A percentile compares a stretch with the other conserved stretches of the same genome.
phyloP scores from a whole-genome alignment of 2,329 filamentous ascomycete genomes.

The Exophiala lecanii-corni region DNA sequence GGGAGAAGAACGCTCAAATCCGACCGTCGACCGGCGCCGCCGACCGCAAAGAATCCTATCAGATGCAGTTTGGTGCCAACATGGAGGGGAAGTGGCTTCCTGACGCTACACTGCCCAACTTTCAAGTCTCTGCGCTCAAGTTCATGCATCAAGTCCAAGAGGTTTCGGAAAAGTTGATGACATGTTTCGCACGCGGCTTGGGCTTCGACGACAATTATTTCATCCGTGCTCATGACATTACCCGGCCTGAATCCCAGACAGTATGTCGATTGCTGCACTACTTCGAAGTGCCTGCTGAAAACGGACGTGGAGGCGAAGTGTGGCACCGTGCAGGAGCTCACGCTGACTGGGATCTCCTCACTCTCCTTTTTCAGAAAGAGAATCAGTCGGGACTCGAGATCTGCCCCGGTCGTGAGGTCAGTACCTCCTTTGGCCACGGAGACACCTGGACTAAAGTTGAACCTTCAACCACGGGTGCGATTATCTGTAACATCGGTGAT shows the following conservation, averaged over 20 bases:
- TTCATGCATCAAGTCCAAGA: constrained; percentile 55
- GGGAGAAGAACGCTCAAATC: constrained; percentile 57
- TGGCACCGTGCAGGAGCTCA: constrained; percentile 61
- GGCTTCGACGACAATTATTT: constrained; percentile 56
- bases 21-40: constrained; percentile 55
- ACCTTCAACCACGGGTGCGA: constrained; percentile 45
- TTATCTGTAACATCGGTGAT: constrained; percentile 63
- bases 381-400: constrained; percentile 52
- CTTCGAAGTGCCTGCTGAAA: constrained; percentile 39
- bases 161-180: constrained; percentile 54
- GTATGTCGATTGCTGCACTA: constrained; percentile 57
- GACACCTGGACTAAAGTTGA: constrained; percentile 62
- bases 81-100: constrained; percentile 52
- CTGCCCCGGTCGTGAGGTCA: constrained; percentile 47
- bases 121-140: constrained; percentile 39
- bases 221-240: constrained; percentile 49
- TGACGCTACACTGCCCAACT: constrained; percentile 46
- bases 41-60: constrained; percentile 60
- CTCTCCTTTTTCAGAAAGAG: constrained; percentile 57
- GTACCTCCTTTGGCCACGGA: constrained; percentile 54
- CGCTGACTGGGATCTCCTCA: constrained; percentile 60
- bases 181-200: constrained; percentile 55
- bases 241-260: constrained; percentile 48
- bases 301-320: constrained; percentile 32
- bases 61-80: constrained; percentile 57